Conservation (phyloP, 176 grass and related monocot genomes). For the Aegilops tauschii region DNA sequence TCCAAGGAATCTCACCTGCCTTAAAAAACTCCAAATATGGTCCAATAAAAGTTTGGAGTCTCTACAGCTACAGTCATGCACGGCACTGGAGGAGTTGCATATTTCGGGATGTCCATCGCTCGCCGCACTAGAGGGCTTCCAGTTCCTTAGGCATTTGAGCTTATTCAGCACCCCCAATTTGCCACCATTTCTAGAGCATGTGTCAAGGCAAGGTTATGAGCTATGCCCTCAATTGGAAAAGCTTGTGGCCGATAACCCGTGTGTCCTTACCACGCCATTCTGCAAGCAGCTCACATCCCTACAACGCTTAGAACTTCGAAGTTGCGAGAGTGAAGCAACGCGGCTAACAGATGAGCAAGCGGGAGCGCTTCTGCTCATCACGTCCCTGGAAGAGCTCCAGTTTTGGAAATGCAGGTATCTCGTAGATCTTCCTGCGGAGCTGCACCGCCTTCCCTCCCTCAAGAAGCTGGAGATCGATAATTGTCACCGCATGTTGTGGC, state of each 20-base stretch:
- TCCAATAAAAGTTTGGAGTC: background rate
- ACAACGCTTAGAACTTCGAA: background rate
- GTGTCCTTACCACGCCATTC: background rate
- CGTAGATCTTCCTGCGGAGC: background rate
- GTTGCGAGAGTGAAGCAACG: background rate
- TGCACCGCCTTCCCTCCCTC: conserved; percentile 22
- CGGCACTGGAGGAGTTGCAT: background rate
- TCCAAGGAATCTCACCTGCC: background rate
- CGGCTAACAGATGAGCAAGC: conserved; percentile 26
- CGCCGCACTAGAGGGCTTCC: background rate
- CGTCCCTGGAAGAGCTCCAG: background rate
- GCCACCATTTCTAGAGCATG: background rate
- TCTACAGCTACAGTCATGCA: conserved; percentile 14
- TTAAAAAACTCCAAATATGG: background rate
- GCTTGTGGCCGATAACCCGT: background rate
- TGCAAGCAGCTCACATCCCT: conserved; percentile 30
- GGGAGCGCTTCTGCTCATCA: conserved; percentile 12
- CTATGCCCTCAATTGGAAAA: background rate
- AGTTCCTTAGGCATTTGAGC: background rate
- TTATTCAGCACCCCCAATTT: background rate
- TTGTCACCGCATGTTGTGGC: background rate
- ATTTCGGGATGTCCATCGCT: background rate
- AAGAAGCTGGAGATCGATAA: background rate
- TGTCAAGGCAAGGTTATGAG: background rate
- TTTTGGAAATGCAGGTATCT: background rate